Percentiles rank a stretch among this genome's conserved stretches.
These are phyloP conservation scores for Herpomyces periplanetae DNA, from an alignment of 2,329 filamentous ascomycete species.

Conservation along the genomic window DNA sequence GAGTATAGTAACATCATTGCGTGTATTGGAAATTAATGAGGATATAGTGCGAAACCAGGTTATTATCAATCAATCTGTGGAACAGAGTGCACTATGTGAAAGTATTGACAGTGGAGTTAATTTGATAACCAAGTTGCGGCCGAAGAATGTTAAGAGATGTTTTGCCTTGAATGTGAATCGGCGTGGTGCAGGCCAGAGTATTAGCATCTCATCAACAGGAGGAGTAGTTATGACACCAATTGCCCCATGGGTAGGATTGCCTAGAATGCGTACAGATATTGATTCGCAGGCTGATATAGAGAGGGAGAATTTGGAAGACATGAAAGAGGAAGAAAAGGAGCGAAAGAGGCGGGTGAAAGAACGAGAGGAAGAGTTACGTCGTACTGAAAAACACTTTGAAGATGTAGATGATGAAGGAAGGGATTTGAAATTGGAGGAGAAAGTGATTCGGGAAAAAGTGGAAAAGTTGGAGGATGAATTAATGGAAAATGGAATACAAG, in stretches of 20 bases:
- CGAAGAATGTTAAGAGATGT: too few relatives aligned
- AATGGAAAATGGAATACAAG: too few relatives aligned
- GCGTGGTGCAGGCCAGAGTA: too few relatives aligned
- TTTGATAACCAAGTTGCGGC: too few relatives aligned
- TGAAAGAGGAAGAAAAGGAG: constrained; percentile 1
- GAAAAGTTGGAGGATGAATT: constrained; percentile 1
- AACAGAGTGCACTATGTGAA: too few relatives aligned
- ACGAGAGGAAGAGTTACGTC: not conserved
- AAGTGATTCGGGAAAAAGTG: not conserved
- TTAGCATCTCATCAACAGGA: too few relatives aligned
- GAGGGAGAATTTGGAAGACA: not conserved
- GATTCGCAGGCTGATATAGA: not conserved
- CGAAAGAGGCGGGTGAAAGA: not conserved
- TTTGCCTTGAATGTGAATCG: too few relatives aligned
- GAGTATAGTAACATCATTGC: constrained; percentile 32
- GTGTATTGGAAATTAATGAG: constrained; percentile 40
- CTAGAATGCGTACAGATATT: not conserved
- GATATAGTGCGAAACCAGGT: constrained; percentile 36
- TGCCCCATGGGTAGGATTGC: constrained; percentile 1
- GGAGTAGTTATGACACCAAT: too few relatives aligned
- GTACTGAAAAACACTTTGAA: not conserved
- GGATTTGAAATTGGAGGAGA: not conserved
- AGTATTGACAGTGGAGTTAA: too few relatives aligned
- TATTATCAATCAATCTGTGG: constrained; percentile 42
- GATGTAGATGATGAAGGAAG: not conserved